Evolutionary conservation across 1,139 yeast genomes (phyloP), one percentile per base, ranked within the genome.

Genomic region (Nematodospora anomalae): DNA sequence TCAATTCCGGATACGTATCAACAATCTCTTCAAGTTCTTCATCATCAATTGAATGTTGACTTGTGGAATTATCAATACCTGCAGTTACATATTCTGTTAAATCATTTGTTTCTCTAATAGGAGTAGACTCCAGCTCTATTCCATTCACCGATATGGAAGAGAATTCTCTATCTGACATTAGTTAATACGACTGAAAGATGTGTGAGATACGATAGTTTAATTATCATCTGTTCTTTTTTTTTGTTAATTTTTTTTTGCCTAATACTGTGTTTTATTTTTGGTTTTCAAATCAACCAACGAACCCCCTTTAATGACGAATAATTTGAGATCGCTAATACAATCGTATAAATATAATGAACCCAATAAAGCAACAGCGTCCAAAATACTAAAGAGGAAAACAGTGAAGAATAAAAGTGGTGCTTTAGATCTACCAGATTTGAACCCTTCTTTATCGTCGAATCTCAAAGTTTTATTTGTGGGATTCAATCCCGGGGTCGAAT

Each of bases 401-500:
- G 30, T 26, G 20, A 4, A 40, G 33, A 13, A 24, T 22, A 4
- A 40, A 35, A 13, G 26, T 22, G 7, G 34, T 10, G 25, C 33
- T 16, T 11, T 15, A 13, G 28, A 28, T 5, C 27, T 43, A 18
- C 47, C 43, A 20, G 71, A 67, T 33, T 51, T 74, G 36, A 60
- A 47, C 28, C 80, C 65, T 14, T 63, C 60, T 53, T 62, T 53
- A 36, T 61, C 38, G 43, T 61, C 29, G 26, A 49, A 48, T 50
- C 62, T 45, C 50, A 57, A 39, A 45, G 66, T 83, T 3, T 64
- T 84, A 3, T 83, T 84, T 47, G 70, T 84, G 2, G 95, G 95
- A 1, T 83, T 71, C 62, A 84, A 84, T 48, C 95, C 95, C 0
- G 88, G 92, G 2, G 59, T 79, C 3, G 72, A 71, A 50, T 81